A percentile compares a stretch with the other conserved stretches of the same genome.
These are phyloP conservation scores for Heteromeles arbutifolia DNA, from an alignment of 306 rosid genomes.

Conservation along the genomic window DNA sequence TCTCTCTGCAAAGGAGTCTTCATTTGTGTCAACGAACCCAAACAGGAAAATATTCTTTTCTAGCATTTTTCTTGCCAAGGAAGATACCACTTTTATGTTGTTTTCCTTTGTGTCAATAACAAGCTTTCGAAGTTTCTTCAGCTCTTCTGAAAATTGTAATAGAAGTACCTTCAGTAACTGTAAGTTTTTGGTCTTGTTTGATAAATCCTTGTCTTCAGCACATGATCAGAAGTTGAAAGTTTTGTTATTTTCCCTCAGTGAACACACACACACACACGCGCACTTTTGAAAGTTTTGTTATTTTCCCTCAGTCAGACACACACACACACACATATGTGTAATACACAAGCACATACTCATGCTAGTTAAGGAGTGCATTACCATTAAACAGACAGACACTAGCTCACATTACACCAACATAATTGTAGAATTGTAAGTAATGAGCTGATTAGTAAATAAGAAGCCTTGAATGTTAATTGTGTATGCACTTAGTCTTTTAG, in stretches of 20 bases:
- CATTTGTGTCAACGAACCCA: slow-evolving; percentile 62
- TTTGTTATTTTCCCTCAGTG: not conserved
- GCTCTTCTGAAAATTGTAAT: slow-evolving; percentile 46
- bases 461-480: too few relatives aligned
- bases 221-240: too few relatives aligned
- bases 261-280: too few relatives aligned
- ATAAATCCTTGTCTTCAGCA: not conserved
- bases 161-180: not conserved
- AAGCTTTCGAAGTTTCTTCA: slow-evolving; percentile 55
- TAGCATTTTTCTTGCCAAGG: slow-evolving; percentile 59
- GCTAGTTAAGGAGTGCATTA: not conserved
- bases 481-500: too few relatives aligned
- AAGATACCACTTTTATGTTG: slow-evolving; percentile 36
- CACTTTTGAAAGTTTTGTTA: too few relatives aligned
- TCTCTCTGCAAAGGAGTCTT: slow-evolving; percentile 47
- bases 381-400: too few relatives aligned
- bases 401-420: too few relatives aligned
- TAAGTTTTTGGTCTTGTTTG: not conserved
- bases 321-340: not conserved
- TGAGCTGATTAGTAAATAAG: too few relatives aligned
- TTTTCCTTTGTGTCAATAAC: slow-evolving; percentile 48
- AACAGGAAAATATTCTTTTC: slow-evolving; percentile 67
- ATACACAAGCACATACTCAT: not conserved
- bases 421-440: too few relatives aligned
- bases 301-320: not conserved